Percentiles rank a stretch among this genome's conserved stretches.
Evolutionary conservation across 768 basidiomycete species (phyloP).

Genomic region (Phaeolepiota aurea): DNA sequence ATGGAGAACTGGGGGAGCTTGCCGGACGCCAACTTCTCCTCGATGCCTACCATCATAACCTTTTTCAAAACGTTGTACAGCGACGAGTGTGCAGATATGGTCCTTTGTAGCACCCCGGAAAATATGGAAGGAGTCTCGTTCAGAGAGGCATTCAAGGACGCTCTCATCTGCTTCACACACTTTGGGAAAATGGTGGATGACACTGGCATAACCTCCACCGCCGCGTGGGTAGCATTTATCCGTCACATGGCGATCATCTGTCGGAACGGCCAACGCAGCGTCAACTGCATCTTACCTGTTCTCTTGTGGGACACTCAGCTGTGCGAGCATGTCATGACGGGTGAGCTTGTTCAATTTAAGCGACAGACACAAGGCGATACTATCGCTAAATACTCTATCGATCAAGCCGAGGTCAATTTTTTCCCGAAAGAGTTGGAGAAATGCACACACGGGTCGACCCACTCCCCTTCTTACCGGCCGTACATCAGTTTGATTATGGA

Average conservation of each 20-base stretch:
- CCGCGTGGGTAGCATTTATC: neutral
- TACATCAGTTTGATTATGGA: neutral
- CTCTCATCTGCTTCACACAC: no score
- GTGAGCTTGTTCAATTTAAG: neutral
- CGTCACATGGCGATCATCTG: neutral
- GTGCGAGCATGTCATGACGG: neutral
- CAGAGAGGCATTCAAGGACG: no score
- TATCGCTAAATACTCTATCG: neutral
- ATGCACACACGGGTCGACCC: neutral
- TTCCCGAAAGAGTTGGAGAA: neutral
- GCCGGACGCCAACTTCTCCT: no score
- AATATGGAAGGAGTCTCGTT: no score
- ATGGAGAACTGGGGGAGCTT: no score
- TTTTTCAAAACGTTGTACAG: no score
- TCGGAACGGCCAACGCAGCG: neutral
- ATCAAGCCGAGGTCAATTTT: neutral
- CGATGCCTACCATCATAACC: no score
- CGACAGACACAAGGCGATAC: neutral
- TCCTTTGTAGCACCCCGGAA: no score
- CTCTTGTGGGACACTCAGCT: neutral
- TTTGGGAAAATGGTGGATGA: no score
- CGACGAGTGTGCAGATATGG: no score
- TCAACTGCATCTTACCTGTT: neutral
- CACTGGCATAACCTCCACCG: neutral
- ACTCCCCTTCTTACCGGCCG: no score